phyloP scores from a whole-genome alignment of 2,329 filamentous ascomycete genomes.

The Penicillium sp. region DNA sequence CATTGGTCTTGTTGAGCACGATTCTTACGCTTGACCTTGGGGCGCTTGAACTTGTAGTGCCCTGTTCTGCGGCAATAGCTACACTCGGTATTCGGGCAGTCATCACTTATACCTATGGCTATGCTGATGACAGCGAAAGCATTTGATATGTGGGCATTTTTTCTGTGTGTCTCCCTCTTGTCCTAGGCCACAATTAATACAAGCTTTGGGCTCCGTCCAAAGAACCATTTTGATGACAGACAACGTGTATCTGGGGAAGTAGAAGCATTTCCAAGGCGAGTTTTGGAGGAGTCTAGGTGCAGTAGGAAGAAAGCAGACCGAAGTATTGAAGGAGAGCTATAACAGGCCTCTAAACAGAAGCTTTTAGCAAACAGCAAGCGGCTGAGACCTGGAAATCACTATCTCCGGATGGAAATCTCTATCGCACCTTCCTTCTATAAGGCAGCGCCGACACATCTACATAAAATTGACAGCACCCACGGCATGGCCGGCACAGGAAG shows the following conservation, averaged over 20 bases:
- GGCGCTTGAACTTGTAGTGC: background rate
- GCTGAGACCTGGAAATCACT: too few relatives aligned
- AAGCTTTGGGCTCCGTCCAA: background rate
- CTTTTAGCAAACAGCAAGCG: too few relatives aligned
- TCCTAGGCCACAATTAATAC: too few relatives aligned
- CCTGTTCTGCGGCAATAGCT: background rate
- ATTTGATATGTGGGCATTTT: background rate
- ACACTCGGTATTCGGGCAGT: background rate
- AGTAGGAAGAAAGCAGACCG: too few relatives aligned
- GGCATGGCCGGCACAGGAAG: too few relatives aligned
- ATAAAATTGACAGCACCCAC: too few relatives aligned
- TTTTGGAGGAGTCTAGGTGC: background rate
- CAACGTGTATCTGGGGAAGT: background rate
- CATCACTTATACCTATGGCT: background rate
- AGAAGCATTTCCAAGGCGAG: background rate
- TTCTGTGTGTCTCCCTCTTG: background rate
- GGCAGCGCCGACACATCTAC: too few relatives aligned
- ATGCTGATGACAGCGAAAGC: background rate
- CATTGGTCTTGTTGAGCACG: background rate
- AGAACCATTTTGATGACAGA: background rate
- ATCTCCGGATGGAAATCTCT: too few relatives aligned
- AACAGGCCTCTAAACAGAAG: too few relatives aligned
- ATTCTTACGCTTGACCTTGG: background rate
- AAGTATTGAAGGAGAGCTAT: too few relatives aligned
- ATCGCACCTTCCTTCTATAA: too few relatives aligned